Conservation (phyloP, 345 rosid species). For the Syzygium aqueum region DNA sequence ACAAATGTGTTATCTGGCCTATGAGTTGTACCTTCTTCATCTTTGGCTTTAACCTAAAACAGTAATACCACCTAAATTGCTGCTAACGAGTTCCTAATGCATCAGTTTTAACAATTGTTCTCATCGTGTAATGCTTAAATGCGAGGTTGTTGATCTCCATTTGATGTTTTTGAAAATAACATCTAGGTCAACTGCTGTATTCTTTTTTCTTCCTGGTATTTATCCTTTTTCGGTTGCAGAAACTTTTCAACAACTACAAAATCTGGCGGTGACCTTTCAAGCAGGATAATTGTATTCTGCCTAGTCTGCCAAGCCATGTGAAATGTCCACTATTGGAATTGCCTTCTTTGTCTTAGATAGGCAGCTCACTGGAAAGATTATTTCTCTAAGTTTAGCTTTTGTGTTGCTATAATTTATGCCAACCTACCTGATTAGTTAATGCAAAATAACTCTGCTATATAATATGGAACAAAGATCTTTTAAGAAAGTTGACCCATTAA, state of each 20-base stretch:
- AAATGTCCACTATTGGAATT: neutral
- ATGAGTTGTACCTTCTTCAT: neutral
- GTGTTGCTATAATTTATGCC: neutral
- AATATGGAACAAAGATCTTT: neutral
- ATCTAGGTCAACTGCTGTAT: neutral
- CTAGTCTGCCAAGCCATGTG: neutral
- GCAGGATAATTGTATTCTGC: neutral
- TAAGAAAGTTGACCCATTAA: neutral
- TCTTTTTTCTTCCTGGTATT: neutral
- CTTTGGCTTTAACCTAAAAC: neutral
- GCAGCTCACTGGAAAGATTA: neutral
- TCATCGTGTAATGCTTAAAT: neutral
- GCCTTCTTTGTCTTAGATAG: neutral
- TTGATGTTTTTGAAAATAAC: neutral
- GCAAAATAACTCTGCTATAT: neutral
- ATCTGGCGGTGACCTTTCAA: neutral
- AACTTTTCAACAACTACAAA: neutral
- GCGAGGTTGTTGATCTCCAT: neutral
- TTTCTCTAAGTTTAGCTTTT: neutral
- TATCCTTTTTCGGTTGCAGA: neutral
- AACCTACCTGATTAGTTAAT: neutral
- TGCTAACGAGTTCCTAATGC: neutral
- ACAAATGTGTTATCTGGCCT: neutral
- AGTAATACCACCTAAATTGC: neutral
- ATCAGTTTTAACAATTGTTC: neutral